Conservation (phyloP, 495 filamentous ascomycete species). For the Tuber calosporum region DNA sequence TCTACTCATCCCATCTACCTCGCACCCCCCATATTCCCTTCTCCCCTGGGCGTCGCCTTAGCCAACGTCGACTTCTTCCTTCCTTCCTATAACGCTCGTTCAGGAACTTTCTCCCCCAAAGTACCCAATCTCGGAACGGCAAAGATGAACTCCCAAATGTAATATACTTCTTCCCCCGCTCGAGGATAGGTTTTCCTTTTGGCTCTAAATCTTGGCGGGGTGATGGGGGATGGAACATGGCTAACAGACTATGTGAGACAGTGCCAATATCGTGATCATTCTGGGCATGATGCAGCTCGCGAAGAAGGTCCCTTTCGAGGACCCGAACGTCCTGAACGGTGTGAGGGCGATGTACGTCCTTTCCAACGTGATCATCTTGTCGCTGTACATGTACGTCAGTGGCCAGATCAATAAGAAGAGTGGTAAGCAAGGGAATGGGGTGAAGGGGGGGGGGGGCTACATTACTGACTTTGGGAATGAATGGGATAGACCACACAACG, state of each 20-base stretch:
- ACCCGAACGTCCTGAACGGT: slow-evolving; percentile 73
- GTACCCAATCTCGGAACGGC: background rate
- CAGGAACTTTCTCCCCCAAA: background rate
- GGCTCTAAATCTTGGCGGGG: slow-evolving; percentile 6
- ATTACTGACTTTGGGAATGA: background rate
- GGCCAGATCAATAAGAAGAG: slow-evolving; percentile 83
- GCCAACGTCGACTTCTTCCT: background rate
- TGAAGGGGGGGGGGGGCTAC: background rate
- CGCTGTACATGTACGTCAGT: slow-evolving; percentile 76
- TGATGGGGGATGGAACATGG: background rate
- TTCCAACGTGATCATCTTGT: slow-evolving; percentile 81
- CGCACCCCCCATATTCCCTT: background rate
- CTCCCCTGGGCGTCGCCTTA: background rate
- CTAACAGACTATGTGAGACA: slow-evolving; percentile 42
- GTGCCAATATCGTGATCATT: slow-evolving; percentile 89
- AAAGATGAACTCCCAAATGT: slow-evolving; percentile 41
- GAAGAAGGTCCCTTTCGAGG: slow-evolving; percentile 91
- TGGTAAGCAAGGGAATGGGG: slow-evolving; percentile 54
- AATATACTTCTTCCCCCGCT: slow-evolving; percentile 1
- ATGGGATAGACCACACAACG: slow-evolving; percentile 79
- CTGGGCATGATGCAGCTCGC: slow-evolving; percentile 96
- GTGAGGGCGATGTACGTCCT: slow-evolving; percentile 76
- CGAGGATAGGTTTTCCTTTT: too few species aligned
- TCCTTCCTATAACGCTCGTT: background rate
- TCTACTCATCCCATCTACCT: background rate